These are phyloP conservation scores for Boletus rubescentipes DNA, from an alignment of 768 basidiomycete species.

Conservation along the genomic window DNA sequence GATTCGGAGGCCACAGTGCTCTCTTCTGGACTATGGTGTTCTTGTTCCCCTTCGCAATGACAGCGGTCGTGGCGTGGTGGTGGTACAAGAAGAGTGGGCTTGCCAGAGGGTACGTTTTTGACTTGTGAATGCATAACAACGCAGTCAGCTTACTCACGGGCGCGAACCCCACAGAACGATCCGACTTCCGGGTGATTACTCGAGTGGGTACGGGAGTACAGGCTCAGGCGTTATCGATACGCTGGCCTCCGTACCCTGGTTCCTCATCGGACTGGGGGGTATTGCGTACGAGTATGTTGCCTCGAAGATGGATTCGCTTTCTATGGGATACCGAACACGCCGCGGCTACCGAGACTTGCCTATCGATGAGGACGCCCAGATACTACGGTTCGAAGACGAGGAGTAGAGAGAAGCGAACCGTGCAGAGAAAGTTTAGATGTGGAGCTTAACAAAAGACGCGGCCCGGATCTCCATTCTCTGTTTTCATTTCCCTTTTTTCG, in stretches of 20 bases:
- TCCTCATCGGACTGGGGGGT: constrained; percentile 73
- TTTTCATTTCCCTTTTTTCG: background rate
- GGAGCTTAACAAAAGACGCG: background rate
- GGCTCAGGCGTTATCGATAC: constrained; percentile 62
- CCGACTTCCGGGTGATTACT: constrained; percentile 60
- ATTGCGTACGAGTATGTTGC: constrained; percentile 69
- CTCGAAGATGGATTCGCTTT: constrained; percentile 42
- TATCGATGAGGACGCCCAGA: constrained; percentile 86
- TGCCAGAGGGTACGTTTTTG: constrained; percentile 63
- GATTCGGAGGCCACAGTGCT: constrained; percentile 65
- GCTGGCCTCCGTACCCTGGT: constrained; percentile 88
- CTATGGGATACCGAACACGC: constrained; percentile 43
- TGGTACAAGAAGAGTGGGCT: constrained; percentile 76
- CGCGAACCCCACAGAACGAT: constrained; percentile 53
- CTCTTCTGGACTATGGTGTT: constrained; percentile 86
- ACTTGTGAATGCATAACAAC: background rate
- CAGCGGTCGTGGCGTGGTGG: constrained; percentile 75
- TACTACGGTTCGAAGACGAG: constrained; percentile 83
- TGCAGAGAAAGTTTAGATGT: background rate
- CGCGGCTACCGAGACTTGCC: constrained; percentile 76
- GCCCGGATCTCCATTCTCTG: background rate
- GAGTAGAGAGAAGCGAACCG: constrained; percentile 28
- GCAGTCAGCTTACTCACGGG: constrained; percentile 1
- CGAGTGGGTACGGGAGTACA: constrained; percentile 30
- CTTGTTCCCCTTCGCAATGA: constrained; percentile 73